Base-by-base conservation (phyloP, 2,329 filamentous ascomycete genomes). In the Davidsoniella australis region DNA sequence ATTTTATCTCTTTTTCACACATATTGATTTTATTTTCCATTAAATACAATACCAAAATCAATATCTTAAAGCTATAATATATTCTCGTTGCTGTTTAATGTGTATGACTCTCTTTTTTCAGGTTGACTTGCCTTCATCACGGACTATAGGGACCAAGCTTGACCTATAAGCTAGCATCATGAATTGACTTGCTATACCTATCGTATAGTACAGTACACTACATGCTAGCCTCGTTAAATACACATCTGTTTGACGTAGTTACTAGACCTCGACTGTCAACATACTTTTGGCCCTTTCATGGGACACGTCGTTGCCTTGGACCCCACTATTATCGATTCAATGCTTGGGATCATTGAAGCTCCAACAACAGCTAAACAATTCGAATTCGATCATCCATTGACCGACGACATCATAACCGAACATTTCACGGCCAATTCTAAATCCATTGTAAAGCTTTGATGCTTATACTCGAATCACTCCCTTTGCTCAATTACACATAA, bases 251-350 rank as follows among this genome's bases (percentile, higher is more conserved):
- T 17, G 39, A 41, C 9, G 9, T 17, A 10, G 39, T 16, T 17
- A 9, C 20, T 10, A 33, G 8, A 33, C 8, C 29, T 12, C 16
- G 5, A 0, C 0, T 48, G 49, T 51, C 5, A 18, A 14, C 1
- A 47, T 26, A 51, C 33, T 48, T 51, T 20, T 48, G 49, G 24
- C 45, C 36, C 5, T 36, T 10, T 9, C 9, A 20, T 47, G 36
- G 49, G 44, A 51, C 49, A 51, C 49, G 49, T 51, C 49, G 23
- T 48, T 40, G 36, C 45, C 45, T 38, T 47, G 45, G 18, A 40
- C 49, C 49, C 49, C 49, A 51, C 45, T 45, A 51, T 51, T 51
- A 33, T 29, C 29, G 6, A 40, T 48, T 33, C 40, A 20, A 14
- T 16, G 33, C 24, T 20, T 33, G 8, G 29, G 29, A 33, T 33